Conservation (phyloP, 768 basidiomycete species). For the Boletus reticuloceps region DNA sequence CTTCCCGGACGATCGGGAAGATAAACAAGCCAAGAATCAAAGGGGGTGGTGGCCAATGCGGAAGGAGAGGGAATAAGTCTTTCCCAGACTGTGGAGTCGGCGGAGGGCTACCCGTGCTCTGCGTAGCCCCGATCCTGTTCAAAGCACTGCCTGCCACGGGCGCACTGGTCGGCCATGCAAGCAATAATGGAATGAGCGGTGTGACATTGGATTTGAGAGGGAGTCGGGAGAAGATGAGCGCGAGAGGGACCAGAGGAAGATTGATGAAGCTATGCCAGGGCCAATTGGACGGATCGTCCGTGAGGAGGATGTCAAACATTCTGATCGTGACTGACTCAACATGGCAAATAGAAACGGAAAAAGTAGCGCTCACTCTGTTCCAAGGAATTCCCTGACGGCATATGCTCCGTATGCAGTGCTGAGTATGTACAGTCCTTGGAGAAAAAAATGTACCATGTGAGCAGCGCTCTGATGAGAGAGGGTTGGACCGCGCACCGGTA, state of each 20-base stretch:
- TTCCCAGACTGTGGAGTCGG: background rate
- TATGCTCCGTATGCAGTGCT: constrained; percentile 70
- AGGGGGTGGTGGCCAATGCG: constrained; percentile 60
- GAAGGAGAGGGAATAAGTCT: constrained; percentile 29
- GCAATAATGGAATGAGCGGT: constrained; percentile 21
- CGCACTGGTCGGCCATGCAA: constrained; percentile 30
- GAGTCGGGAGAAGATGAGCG: constrained; percentile 62
- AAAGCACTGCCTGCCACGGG: constrained; percentile 15
- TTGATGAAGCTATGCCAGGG: constrained; percentile 74
- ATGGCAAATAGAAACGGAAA: background rate
- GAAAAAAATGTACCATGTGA: constrained; percentile 8
- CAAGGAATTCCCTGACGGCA: constrained; percentile 67
- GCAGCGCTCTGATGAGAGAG: background rate
- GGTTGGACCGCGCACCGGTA: constrained; percentile 46
- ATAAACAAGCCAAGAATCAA: constrained; percentile 52
- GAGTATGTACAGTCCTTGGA: constrained; percentile 44
- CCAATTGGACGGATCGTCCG: constrained; percentile 71
- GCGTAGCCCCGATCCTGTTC: background rate
- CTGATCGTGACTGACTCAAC: constrained; percentile 26
- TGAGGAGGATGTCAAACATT: constrained; percentile 63
- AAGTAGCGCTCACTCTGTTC: constrained; percentile 50
- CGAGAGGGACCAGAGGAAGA: constrained; percentile 67
- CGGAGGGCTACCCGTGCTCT: background rate
- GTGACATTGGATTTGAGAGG: constrained; percentile 32
- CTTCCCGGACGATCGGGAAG: constrained; percentile 44